A percentile compares a stretch with the other conserved stretches of the same genome.
These are phyloP conservation scores for Phyllostachys edulis DNA, from an alignment of 176 grass and related monocot species.

Conservation along the genomic window DNA sequence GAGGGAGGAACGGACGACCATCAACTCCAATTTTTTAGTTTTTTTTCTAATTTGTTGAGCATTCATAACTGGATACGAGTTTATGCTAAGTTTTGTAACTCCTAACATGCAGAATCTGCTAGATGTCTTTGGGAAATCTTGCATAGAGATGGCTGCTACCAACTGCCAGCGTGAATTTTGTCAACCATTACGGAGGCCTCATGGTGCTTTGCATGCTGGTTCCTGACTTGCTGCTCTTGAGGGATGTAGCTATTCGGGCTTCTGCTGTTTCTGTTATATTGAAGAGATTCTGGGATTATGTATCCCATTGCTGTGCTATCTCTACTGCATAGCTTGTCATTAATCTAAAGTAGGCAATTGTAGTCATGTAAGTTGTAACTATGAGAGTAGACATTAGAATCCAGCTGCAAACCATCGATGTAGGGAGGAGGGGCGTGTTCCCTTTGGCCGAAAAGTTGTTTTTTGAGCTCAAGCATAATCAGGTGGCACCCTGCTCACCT, in stretches of 20 bases:
- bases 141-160: background rate
- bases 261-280: conserved; percentile 10
- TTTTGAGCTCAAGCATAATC: background rate
- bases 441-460: background rate
- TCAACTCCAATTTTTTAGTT: too few relatives aligned
- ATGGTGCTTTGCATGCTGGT: conserved; percentile 18
- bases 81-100: background rate
- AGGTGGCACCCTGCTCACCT: background rate
- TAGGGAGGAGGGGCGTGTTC: background rate
- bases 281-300: conserved; percentile 3
- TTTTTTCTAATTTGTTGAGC: conserved; percentile 17
- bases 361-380: conserved; percentile 20
- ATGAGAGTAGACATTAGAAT: background rate
- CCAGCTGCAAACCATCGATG: background rate
- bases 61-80: background rate
- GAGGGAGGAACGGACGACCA: too few relatives aligned
- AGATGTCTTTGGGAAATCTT: background rate
- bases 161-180: conserved; percentile 8
- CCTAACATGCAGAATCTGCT: conserved; percentile 23
- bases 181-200: background rate
- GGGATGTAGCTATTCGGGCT: background rate
- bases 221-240: background rate
- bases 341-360: conserved; percentile 18
- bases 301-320: background rate
- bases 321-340: background rate